A percentile compares a stretch with the other conserved stretches of the same genome.
phyloP scores from a whole-genome alignment of 345 rosid species.

The Firmiana major region DNA sequence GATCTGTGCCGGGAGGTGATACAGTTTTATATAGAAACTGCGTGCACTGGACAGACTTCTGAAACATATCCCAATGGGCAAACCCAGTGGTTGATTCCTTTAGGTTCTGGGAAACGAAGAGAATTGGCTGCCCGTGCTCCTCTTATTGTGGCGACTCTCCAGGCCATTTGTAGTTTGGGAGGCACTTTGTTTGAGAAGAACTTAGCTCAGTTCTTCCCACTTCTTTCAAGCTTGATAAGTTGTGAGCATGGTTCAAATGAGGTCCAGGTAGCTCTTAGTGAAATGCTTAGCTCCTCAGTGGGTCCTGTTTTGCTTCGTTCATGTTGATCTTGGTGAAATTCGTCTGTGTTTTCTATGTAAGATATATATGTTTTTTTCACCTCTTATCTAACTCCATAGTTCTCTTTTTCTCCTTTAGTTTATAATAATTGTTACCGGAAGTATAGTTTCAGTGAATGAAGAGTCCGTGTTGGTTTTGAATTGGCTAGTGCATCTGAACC shows the following conservation, averaged over 20 bases:
- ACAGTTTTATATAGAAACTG: conserved; percentile 57
- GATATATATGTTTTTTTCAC: conserved; percentile 13
- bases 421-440: conserved; percentile 16
- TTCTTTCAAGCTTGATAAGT: conserved; percentile 73
- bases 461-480: conserved; percentile 29
- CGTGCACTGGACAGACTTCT: conserved; percentile 39
- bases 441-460: conserved; percentile 38
- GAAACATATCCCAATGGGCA: conserved; percentile 37
- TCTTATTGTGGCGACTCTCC: conserved; percentile 57
- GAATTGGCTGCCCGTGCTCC: conserved; percentile 80
- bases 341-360: conserved; percentile 26
- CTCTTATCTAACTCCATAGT: background rate
- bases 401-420: conserved; percentile 1
- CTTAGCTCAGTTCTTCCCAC: conserved; percentile 64
- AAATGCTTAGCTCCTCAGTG: conserved; percentile 75
- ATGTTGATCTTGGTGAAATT: conserved; percentile 39
- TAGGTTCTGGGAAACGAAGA: conserved; percentile 86
- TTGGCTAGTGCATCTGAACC: conserved; percentile 17
- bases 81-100: conserved; percentile 64
- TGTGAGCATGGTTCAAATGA: conserved; percentile 93
- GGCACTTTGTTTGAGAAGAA: conserved; percentile 71
- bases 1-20: conserved; percentile 69
- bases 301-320: conserved; percentile 79
- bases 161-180: conserved; percentile 76
- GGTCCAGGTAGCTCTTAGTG: conserved; percentile 87